Evolutionary conservation across 306 rosid species (phyloP), one percentile per base, ranked within the genome.

Genomic region (Dryas octopetala): DNA sequence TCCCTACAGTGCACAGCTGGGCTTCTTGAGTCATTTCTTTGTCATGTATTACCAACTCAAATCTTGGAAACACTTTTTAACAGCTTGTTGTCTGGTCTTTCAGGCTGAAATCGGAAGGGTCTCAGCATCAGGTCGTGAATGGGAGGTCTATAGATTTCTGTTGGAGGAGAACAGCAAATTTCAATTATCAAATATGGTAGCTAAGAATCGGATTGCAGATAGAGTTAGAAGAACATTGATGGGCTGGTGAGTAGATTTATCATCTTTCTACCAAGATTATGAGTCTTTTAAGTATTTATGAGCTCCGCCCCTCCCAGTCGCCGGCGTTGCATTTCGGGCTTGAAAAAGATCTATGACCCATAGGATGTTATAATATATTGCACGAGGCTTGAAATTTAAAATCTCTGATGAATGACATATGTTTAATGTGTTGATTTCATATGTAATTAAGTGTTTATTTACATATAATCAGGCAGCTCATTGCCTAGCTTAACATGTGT

Each of bases 71-170:
- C 45, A 26, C 9, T 70, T 40, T 12, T 55, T 45, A 73, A 11
- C 19, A 28, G 3, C 46, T 70, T 55, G 6, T 49, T 9, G 51
- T 51, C 70, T 53, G 51, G 67, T 73, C 60, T 76, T 60, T 58
- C 81, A 91, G 96, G 97, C 97, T 78, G 97, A 88, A 77, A 91
- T 89, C 49, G 93, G 96, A 74, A 83, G 97, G 85, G 81, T 82
- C 78, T 82, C 85, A 41, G 85, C 90, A 50, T 79, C 87, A 40
- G 93, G 81, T 72, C 96, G 86, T n/a, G 89, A 89, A 85, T 91
- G 96, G 97, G 97, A 91, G 74, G 89, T 91, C 50, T 91, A 89
- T 86, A 88, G 86, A 53, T 89, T 89, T 83, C 89, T 89, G 52
- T 78, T 91, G 87, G 97, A 89, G 69, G 97, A 91, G 86, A 86